These are phyloP conservation scores for Aureobasidium sp. DNA, from an alignment of 2,329 filamentous ascomycete genomes.

Conservation along the genomic window DNA sequence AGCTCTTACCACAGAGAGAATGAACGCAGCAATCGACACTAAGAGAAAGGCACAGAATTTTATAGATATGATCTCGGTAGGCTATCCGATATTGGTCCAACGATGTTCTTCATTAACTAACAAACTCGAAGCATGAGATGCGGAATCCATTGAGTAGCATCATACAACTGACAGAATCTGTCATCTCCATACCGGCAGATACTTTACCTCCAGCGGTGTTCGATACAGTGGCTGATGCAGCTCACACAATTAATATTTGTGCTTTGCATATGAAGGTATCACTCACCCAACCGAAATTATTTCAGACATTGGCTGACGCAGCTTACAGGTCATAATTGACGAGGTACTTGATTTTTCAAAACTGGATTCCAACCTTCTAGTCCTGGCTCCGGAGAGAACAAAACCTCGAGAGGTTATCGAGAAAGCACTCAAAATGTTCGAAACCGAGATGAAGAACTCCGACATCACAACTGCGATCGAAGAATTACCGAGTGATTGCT, in stretches of 20 bases:
- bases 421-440: constrained; percentile 29
- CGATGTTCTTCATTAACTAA: background rate
- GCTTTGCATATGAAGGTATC: constrained; percentile 10
- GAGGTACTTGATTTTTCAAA: constrained; percentile 41
- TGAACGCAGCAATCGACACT: constrained; percentile 30
- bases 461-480: constrained; percentile 21
- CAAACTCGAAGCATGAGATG: constrained; percentile 9
- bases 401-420: constrained; percentile 18
- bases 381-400: constrained; percentile 20
- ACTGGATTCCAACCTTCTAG: constrained; percentile 37
- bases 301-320: background rate
- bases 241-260: constrained; percentile 16
- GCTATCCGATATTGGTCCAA: background rate
- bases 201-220: background rate
- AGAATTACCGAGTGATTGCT: constrained; percentile 25
- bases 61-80: constrained; percentile 26
- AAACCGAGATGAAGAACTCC: constrained; percentile 24
- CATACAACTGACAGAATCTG: constrained; percentile 30
- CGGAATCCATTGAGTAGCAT: constrained; percentile 23
- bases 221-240: constrained; percentile 12
- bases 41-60: constrained; percentile 25
- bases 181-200: background rate
- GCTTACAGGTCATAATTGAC: constrained; percentile 33
- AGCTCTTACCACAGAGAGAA: constrained; percentile 20
- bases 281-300: background rate